phyloP scores from a whole-genome alignment of 768 basidiomycete species.

The Galerina marginata region DNA sequence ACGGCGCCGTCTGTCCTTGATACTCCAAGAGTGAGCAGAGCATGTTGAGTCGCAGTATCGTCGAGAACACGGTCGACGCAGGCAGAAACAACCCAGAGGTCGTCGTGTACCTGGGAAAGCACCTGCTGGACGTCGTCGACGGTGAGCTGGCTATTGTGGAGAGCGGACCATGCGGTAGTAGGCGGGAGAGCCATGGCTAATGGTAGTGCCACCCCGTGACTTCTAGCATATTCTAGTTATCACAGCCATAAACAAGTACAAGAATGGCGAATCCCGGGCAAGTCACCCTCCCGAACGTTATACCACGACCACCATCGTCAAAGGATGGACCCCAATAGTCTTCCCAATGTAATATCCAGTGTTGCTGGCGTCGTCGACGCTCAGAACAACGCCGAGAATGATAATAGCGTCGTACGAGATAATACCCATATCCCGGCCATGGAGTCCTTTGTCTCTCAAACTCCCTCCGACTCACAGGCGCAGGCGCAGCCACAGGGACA shows the following conservation, averaged over 20 bases:
- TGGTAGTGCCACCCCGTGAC: not conserved
- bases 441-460: not conserved
- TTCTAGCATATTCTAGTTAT: slow-evolving; percentile 10
- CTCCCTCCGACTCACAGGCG: slow-evolving; percentile 18
- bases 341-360: not conserved
- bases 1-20: slow-evolving; percentile 58
- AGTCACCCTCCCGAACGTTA: slow-evolving; percentile 3
- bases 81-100: slow-evolving; percentile 81
- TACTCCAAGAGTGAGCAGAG: slow-evolving; percentile 68
- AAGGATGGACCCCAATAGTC: slow-evolving; percentile 11
- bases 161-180: slow-evolving; percentile 59
- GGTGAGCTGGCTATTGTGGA: slow-evolving; percentile 65
- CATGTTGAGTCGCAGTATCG: slow-evolving; percentile 56
- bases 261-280: too few species aligned
- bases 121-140: slow-evolving; percentile 48
- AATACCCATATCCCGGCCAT: not conserved
- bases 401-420: not conserved
- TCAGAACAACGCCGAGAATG: not conserved
- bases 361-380: not conserved
- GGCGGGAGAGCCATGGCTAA: slow-evolving; percentile 33
- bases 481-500: slow-evolving; percentile 9
- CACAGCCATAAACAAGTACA: too few species aligned
- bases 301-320: slow-evolving; percentile 11
- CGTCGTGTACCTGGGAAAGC: slow-evolving; percentile 61
- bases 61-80: slow-evolving; percentile 72